phyloP scores from a whole-genome alignment of 371 early-diverging fungal species.

The Mucor saturninus region DNA sequence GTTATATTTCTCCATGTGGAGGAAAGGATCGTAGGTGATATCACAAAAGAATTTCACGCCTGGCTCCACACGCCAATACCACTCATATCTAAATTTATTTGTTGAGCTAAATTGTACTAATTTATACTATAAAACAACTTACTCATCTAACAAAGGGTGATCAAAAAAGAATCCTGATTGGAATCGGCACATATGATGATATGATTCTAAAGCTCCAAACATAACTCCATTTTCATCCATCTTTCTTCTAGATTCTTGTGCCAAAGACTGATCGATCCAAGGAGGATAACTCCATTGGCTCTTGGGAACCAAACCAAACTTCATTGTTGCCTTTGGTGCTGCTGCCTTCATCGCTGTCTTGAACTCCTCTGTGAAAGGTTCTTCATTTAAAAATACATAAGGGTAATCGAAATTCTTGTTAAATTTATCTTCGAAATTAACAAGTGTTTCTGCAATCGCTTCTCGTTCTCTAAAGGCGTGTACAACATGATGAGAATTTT shows the following conservation, averaged over 20 bases:
- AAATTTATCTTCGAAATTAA: slow-evolving; percentile 51
- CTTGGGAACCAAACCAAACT: slow-evolving; percentile 73
- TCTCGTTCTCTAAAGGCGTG: slow-evolving; percentile 40
- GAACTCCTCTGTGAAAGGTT: slow-evolving; percentile 53
- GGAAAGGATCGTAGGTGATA: slow-evolving; percentile 86
- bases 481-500: slow-evolving; percentile 19
- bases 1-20: slow-evolving; percentile 72
- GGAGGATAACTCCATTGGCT: slow-evolving; percentile 78
- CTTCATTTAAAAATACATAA: slow-evolving; percentile 54
- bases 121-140: slow-evolving; percentile 23
- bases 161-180: slow-evolving; percentile 91
- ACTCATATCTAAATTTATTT: slow-evolving; percentile 64
- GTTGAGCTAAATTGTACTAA: background rate
- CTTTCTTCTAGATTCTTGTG: slow-evolving; percentile 52
- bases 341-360: slow-evolving; percentile 42
- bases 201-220: slow-evolving; percentile 52
- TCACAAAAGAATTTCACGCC: slow-evolving; percentile 81
- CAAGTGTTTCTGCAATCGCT: slow-evolving; percentile 44
- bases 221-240: slow-evolving; percentile 42
- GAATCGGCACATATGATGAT: slow-evolving; percentile 76
- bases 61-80: slow-evolving; percentile 94
- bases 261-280: slow-evolving; percentile 55
- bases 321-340: slow-evolving; percentile 59
- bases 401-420: slow-evolving; percentile 58
- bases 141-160: slow-evolving; percentile 80